Base-by-base conservation (phyloP, 202 grass and related monocot genomes). In the Cymbopogon flexuosus region DNA sequence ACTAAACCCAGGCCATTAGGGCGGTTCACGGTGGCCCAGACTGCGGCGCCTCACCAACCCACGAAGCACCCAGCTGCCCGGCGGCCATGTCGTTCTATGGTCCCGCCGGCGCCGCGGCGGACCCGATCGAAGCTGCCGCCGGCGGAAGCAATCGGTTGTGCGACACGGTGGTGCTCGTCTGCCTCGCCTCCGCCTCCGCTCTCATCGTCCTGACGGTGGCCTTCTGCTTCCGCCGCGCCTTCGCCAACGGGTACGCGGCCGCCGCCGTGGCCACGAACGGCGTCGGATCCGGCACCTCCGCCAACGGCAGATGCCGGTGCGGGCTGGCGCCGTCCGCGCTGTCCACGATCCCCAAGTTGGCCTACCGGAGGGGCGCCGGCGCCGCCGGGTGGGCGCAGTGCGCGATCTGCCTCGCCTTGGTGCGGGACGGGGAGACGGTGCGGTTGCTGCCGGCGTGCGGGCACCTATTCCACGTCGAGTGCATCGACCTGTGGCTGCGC, bases 401-500 rank as follows among this genome's bases (percentile, higher is more conserved):
- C 69, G 75, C 80, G 68, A 83, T 88, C 67, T 88, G 80, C 80
- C 80, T 88, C 59, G 80, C 59, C 59, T 4, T 87, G 9, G 72
- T 82, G 61, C 80, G 74, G 12, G 90, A 84, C 22, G 90, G 87
- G 0, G 90, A 92, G 80, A 29, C 31, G 36, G 84, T 81, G 60
- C 73, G 86, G 84, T 65, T 43, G 65, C 87, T 89, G 62, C 87
- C 90, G 40, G 74, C 82, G 52, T 92, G 90, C 43, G 65, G 68
- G 61, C 87, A 92, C 72, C 51, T 84, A 14, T 92, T 92, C 84
- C 87, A 84, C 22, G 84, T 92, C 45, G 78, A 35, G 34, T 92
- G 90, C 72, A 64, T 92, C 80, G 86, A 92, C 72, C 62, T 45
- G 59, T 89, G 86, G 90, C 80, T 89, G 5, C 30, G 45, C 24